Percentiles rank a stretch among this genome's conserved stretches.
These are phyloP conservation scores for Phytomonas francai DNA, from an alignment of 208 protist species.

Conservation along the genomic window DNA sequence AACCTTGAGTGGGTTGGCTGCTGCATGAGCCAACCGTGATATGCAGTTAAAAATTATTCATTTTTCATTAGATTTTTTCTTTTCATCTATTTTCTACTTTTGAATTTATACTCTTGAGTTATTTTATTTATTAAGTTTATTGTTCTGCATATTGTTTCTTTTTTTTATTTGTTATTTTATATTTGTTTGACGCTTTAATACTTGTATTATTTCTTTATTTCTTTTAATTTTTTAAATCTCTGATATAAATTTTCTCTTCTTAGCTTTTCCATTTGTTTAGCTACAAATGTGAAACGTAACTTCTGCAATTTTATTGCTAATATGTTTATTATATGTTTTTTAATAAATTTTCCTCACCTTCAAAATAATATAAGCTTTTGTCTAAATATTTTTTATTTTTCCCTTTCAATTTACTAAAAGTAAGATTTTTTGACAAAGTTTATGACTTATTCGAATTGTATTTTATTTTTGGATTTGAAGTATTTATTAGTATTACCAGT, in stretches of 20 bases:
- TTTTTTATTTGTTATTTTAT: slow-evolving; percentile 5
- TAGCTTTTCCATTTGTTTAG: slow-evolving; percentile 3
- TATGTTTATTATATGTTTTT: too few relatives aligned
- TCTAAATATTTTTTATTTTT: background rate
- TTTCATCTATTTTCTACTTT: too few relatives aligned
- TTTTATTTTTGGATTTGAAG: background rate
- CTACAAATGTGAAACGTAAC: too few relatives aligned
- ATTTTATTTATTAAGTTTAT: slow-evolving; percentile 7
- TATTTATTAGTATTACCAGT: background rate
- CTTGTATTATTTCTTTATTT: slow-evolving; percentile 10
- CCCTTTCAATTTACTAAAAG: background rate
- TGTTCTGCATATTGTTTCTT: background rate
- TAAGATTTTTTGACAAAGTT: background rate
- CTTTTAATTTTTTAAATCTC: slow-evolving; percentile 9
- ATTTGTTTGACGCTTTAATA: slow-evolving; percentile 1
- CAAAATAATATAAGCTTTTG: too few relatives aligned
- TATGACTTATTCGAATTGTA: background rate
- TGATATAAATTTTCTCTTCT: too few relatives aligned
- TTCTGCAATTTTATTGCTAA: too few relatives aligned
- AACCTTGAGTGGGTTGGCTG: slow-evolving; percentile 36
- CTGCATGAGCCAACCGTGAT: too few relatives aligned
- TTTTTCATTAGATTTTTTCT: too few relatives aligned
- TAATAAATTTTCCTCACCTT: too few relatives aligned
- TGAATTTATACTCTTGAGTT: background rate
- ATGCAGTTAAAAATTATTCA: too few relatives aligned